Evolutionary conservation across 768 basidiomycete genomes (phyloP).

Genomic region (Gymnopilus junonius): DNA sequence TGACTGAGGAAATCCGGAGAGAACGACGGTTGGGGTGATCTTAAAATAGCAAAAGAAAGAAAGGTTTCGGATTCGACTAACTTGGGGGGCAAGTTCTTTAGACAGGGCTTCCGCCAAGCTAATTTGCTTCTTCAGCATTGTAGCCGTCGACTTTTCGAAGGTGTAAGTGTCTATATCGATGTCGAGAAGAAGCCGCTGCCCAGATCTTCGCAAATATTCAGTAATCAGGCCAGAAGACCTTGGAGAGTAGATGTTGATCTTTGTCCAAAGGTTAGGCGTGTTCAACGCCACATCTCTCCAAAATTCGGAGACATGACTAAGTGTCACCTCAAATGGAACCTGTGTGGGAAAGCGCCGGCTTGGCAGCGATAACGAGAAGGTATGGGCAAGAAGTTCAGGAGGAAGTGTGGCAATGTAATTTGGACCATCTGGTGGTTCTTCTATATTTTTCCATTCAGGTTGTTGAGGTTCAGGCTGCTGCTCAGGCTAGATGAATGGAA

Average conservation of each 20-base stretch:
- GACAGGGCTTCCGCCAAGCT: not conserved
- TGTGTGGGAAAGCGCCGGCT: slow-evolving; percentile 22
- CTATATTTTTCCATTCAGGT: not conserved
- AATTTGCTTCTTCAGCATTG: not conserved
- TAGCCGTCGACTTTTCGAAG: slow-evolving; percentile 19
- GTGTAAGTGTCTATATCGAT: slow-evolving; percentile 36
- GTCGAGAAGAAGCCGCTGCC: slow-evolving; percentile 27
- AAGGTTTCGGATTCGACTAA: slow-evolving; percentile 31
- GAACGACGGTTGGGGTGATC: slow-evolving; percentile 26
- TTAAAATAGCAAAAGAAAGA: slow-evolving; percentile 28
- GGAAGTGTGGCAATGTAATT: slow-evolving; percentile 23
- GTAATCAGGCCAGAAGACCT: slow-evolving; percentile 26
- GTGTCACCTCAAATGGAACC: slow-evolving; percentile 38
- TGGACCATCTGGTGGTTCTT: not conserved
- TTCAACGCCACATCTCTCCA: slow-evolving; percentile 44
- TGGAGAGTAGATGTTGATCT: slow-evolving; percentile 34
- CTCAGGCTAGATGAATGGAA: not conserved
- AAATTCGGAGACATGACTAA: slow-evolving; percentile 45
- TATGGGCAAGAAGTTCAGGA: slow-evolving; percentile 33
- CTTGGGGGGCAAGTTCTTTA: slow-evolving; percentile 14
- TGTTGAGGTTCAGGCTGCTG: not conserved
- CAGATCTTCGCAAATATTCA: slow-evolving; percentile 36
- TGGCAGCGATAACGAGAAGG: slow-evolving; percentile 30
- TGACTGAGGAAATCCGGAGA: slow-evolving; percentile 18
- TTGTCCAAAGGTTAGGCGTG: slow-evolving; percentile 44